A percentile compares a stretch with the other conserved stretches of the same genome.
Evolutionary conservation across 2,329 filamentous ascomycete genomes (phyloP).

Genomic region (Gliomastix tumulicola): DNA sequence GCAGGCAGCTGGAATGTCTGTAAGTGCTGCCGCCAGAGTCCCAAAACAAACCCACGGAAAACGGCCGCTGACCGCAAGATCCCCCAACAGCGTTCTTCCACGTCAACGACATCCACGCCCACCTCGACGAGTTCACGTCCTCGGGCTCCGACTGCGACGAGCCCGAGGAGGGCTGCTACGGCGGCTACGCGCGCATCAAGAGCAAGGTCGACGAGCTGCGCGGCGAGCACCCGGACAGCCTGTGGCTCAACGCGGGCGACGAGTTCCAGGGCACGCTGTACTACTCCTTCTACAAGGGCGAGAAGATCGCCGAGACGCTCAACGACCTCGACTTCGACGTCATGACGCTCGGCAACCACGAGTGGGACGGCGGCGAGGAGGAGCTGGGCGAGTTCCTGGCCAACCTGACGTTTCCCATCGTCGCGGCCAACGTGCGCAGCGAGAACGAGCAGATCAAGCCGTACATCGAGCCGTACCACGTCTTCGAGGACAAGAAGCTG

Average conservation of each 20-base stretch:
- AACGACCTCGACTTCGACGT: slow-evolving; percentile 61
- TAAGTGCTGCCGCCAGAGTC: slow-evolving; percentile 15
- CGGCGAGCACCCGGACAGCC: slow-evolving; percentile 49
- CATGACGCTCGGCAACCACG: slow-evolving; percentile 63
- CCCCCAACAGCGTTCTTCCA: slow-evolving; percentile 48
- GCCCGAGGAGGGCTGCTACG: slow-evolving; percentile 51
- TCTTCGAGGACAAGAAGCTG: slow-evolving; percentile 53
- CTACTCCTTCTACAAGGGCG: slow-evolving; percentile 58
- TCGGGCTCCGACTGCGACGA: slow-evolving; percentile 55
- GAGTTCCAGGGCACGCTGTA: slow-evolving; percentile 65
- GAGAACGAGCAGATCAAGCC: slow-evolving; percentile 51
- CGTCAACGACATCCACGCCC: slow-evolving; percentile 63
- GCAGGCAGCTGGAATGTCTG: slow-evolving; percentile 47
- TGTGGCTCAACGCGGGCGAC: slow-evolving; percentile 61
- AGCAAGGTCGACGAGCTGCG: slow-evolving; percentile 49
- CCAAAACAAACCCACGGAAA: not conserved
- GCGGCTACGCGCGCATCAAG: slow-evolving; percentile 60
- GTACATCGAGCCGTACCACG: slow-evolving; percentile 58
- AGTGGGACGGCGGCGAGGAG: slow-evolving; percentile 60
- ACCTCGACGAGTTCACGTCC: slow-evolving; percentile 55
- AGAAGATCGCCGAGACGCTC: slow-evolving; percentile 61
- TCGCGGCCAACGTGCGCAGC: slow-evolving; percentile 58
- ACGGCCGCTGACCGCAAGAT: not conserved
- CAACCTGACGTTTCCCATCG: slow-evolving; percentile 58
- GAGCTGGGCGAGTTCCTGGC: slow-evolving; percentile 52